These are phyloP conservation scores for Camptophora hylomeconis DNA, from an alignment of 2,329 filamentous ascomycete species.

Conservation along the genomic window DNA sequence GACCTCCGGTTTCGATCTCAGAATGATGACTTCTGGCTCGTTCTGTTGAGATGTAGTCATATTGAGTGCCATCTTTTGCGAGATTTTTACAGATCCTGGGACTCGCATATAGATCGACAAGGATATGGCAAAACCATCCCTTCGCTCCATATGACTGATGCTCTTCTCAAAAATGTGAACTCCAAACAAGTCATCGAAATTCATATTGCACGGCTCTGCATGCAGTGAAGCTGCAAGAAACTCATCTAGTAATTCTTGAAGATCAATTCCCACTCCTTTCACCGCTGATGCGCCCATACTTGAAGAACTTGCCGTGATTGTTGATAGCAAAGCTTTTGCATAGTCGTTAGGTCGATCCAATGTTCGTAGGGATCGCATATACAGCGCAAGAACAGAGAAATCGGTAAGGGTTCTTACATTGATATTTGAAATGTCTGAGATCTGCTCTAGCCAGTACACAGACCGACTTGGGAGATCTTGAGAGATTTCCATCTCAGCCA, in stretches of 20 bases:
- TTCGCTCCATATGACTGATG: slow-evolving; percentile 54
- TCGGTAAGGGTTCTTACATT: slow-evolving; percentile 70
- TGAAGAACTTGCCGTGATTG: too few species aligned
- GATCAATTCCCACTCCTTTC: too few species aligned
- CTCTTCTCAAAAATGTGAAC: slow-evolving; percentile 52
- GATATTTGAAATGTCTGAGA: slow-evolving; percentile 66
- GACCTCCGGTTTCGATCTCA: slow-evolving; percentile 38
- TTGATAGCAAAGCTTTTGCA: too few species aligned
- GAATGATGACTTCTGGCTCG: too few species aligned
- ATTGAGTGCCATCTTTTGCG: slow-evolving; percentile 27
- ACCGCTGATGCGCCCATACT: too few species aligned
- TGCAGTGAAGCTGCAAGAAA: too few species aligned
- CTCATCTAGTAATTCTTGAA: too few species aligned
- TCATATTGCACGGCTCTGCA: too few species aligned
- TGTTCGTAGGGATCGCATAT: slow-evolving; percentile 67
- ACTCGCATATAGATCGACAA: slow-evolving; percentile 31
- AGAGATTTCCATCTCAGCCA: slow-evolving; percentile 72
- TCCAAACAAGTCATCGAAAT: too few species aligned
- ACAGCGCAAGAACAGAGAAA: slow-evolving; percentile 72
- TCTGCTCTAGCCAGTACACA: slow-evolving; percentile 62
- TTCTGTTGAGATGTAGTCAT: too few species aligned
- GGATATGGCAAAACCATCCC: slow-evolving; percentile 61
- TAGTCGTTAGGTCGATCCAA: slow-evolving; percentile 68
- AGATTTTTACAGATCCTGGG: too few species aligned
- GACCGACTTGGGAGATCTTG: slow-evolving; percentile 61